Percentiles rank a stretch among this genome's conserved stretches.
Conservation (phyloP, 768 basidiomycete genomes). For the Kwoniella sp. region DNA sequence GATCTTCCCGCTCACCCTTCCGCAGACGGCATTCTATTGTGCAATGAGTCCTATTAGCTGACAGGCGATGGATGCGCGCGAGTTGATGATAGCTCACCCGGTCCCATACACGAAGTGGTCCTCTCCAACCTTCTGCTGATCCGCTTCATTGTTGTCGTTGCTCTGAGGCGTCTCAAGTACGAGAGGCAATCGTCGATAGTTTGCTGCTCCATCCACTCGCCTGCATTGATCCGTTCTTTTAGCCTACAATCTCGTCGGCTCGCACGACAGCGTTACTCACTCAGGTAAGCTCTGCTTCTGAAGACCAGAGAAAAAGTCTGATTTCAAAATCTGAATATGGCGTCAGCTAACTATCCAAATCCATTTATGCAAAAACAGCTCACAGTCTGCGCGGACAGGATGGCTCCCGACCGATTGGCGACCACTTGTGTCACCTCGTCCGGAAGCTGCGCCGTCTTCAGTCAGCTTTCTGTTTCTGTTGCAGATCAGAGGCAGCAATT, state of each 20-base stretch:
- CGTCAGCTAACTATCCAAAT: slow-evolving; percentile 59
- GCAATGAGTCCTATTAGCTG: slow-evolving; percentile 12
- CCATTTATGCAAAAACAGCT: too few species aligned
- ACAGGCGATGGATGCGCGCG: not conserved
- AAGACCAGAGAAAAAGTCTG: slow-evolving; percentile 60
- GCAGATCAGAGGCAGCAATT: not conserved
- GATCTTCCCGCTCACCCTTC: slow-evolving; percentile 65
- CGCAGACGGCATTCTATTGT: slow-evolving; percentile 86
- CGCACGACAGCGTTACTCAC: too few species aligned
- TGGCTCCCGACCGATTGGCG: slow-evolving; percentile 76
- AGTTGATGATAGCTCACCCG: slow-evolving; percentile 34
- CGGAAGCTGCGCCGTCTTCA: slow-evolving; percentile 59
- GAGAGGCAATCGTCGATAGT: slow-evolving; percentile 82
- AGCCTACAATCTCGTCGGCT: too few species aligned
- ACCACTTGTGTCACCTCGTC: slow-evolving; percentile 91
- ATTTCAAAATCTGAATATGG: slow-evolving; percentile 80
- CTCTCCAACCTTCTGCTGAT: slow-evolving; percentile 59
- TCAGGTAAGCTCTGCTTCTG: slow-evolving; percentile 97
- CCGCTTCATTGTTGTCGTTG: not conserved
- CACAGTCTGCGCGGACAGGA: slow-evolving; percentile 63
- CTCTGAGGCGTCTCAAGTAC: slow-evolving; percentile 51
- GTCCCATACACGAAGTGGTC: slow-evolving; percentile 58
- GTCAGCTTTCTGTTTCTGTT: slow-evolving; percentile 1
- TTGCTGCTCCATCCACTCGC: slow-evolving; percentile 90
- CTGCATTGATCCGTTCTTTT: slow-evolving; percentile 28